Conservation (phyloP, 2,329 filamentous ascomycete species). For the Phaeomoniella chlamydospora region DNA sequence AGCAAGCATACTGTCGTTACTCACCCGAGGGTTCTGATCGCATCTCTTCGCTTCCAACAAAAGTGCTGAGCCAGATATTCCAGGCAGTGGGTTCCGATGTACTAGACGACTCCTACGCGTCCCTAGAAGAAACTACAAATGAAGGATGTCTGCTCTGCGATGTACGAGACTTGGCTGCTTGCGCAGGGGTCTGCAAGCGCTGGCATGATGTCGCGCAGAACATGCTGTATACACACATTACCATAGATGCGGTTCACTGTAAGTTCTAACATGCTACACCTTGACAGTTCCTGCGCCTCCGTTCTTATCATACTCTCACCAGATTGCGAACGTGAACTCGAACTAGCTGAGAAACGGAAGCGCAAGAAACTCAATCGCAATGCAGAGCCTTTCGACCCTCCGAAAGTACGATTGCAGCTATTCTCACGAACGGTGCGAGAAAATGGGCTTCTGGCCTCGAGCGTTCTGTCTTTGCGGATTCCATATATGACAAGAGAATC, state of each 20-base stretch:
- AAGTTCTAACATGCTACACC: slow-evolving; percentile 8
- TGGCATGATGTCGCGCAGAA: slow-evolving; percentile 51
- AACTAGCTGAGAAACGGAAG: slow-evolving; percentile 66
- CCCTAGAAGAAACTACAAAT: slow-evolving; percentile 66
- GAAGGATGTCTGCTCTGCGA: slow-evolving; percentile 89
- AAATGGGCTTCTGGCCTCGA: slow-evolving; percentile 52
- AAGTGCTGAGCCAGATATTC: slow-evolving; percentile 67
- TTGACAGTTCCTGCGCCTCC: slow-evolving; percentile 55
- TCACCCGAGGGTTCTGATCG: slow-evolving; percentile 11
- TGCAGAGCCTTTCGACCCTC: slow-evolving; percentile 66
- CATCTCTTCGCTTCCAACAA: slow-evolving; percentile 45
- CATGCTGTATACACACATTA: slow-evolving; percentile 37
- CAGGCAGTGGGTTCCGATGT: slow-evolving; percentile 70
- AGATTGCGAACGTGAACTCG: slow-evolving; percentile 78
- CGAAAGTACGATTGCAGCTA: slow-evolving; percentile 59
- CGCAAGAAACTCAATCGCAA: slow-evolving; percentile 59
- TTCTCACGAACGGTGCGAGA: slow-evolving; percentile 73
- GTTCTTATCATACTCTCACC: slow-evolving; percentile 89
- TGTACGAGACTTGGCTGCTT: slow-evolving; percentile 73
- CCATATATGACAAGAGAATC: slow-evolving; percentile 92
- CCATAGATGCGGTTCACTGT: slow-evolving; percentile 1
- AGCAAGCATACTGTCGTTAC: slow-evolving; percentile 1
- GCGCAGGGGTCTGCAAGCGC: slow-evolving; percentile 55
- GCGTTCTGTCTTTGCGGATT: slow-evolving; percentile 69
- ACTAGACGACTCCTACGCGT: slow-evolving; percentile 61